These are phyloP conservation scores for Aureobasidium subglaciale DNA, from an alignment of 2,329 filamentous ascomycete genomes.

Conservation along the genomic window DNA sequence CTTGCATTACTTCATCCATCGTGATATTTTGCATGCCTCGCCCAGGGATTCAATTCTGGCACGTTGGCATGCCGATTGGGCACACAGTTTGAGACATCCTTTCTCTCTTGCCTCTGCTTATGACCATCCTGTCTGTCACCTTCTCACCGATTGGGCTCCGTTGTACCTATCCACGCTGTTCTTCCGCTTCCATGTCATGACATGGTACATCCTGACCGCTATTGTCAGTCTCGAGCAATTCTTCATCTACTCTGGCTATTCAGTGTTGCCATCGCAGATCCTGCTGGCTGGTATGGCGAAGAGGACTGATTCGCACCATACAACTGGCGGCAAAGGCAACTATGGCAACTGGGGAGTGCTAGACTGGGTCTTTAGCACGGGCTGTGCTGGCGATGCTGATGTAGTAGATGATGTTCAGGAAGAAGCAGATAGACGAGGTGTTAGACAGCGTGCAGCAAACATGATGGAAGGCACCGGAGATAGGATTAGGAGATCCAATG, in stretches of 20 bases:
- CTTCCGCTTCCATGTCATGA: slow-evolving; percentile 66
- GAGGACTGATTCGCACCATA: slow-evolving; percentile 53
- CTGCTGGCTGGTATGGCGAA: slow-evolving; percentile 53
- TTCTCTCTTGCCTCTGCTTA: slow-evolving; percentile 59
- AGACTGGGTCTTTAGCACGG: slow-evolving; percentile 56
- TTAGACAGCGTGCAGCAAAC: slow-evolving; percentile 37
- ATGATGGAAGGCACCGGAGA: slow-evolving; percentile 23
- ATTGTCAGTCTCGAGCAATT: slow-evolving; percentile 61
- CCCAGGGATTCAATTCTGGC: slow-evolving; percentile 22
- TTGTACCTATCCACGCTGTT: slow-evolving; percentile 57
- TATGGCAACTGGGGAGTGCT: slow-evolving; percentile 55
- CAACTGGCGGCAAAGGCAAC: slow-evolving; percentile 42
- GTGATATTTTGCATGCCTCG: slow-evolving; percentile 57
- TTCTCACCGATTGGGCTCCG: slow-evolving; percentile 58
- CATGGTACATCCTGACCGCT: slow-evolving; percentile 58
- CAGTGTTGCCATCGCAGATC: slow-evolving; percentile 50
- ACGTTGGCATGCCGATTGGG: slow-evolving; percentile 46
- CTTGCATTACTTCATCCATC: slow-evolving; percentile 68
- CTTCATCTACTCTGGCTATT: slow-evolving; percentile 62
- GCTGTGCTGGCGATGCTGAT: slow-evolving; percentile 36
- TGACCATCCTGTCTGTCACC: slow-evolving; percentile 60
- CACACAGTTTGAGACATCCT: slow-evolving; percentile 51
- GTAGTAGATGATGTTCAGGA: slow-evolving; percentile 48
- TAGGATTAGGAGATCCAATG: slow-evolving; percentile 22
- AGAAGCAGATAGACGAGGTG: slow-evolving; percentile 49